phyloP scores from a whole-genome alignment of 2,329 filamentous ascomycete genomes.

The Uncinocarpus reesii region DNA sequence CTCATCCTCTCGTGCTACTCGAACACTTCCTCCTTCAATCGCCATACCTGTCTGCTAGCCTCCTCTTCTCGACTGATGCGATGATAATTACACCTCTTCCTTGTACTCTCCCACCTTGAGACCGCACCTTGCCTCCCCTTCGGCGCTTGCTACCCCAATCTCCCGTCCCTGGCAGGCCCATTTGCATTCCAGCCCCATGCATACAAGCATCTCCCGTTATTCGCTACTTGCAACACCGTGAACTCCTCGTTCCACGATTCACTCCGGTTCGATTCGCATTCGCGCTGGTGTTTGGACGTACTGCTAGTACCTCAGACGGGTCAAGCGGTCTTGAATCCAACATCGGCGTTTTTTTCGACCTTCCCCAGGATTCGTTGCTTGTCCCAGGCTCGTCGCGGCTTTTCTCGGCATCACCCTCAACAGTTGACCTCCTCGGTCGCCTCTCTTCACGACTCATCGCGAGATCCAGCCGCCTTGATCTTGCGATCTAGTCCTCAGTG shows the following conservation, averaged over 20 bases:
- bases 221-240: background rate
- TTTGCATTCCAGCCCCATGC: background rate
- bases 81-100: slow-evolving; percentile 3
- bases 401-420: background rate
- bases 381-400: background rate
- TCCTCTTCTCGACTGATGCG: background rate
- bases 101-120: slow-evolving; percentile 4
- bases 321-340: background rate
- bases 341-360: background rate
- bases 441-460: background rate
- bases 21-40: background rate
- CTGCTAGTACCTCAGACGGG: background rate
- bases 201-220: slow-evolving; percentile 2
- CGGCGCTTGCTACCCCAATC: background rate
- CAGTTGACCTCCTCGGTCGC: slow-evolving; percentile 5
- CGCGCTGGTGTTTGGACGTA: background rate
- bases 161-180: background rate
- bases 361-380: background rate
- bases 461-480: slow-evolving; percentile 8
- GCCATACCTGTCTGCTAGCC: slow-evolving; percentile 1
- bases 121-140: background rate
- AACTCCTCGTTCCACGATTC: background rate
- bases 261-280: background rate
- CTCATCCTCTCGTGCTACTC: slow-evolving; percentile 2
- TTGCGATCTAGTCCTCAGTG: slow-evolving; percentile 12